These are phyloP conservation scores for Mortierella sp. DNA, from an alignment of 371 early-diverging fungal genomes.

Conservation along the genomic window DNA sequence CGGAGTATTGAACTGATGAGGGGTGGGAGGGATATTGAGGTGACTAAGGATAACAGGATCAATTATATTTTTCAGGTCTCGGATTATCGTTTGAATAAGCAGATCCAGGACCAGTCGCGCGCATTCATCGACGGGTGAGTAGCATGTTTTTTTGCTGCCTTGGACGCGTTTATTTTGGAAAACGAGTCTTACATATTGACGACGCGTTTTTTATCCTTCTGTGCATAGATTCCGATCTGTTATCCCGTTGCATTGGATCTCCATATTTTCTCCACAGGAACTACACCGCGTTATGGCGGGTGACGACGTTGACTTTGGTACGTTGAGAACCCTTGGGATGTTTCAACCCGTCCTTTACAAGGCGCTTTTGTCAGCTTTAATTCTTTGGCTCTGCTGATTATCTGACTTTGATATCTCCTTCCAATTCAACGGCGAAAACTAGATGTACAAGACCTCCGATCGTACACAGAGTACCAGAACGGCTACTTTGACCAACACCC, in stretches of 20 bases:
- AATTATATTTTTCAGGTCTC: conserved; percentile 86
- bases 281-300: conserved; percentile 90
- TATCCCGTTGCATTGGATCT: conserved; percentile 75
- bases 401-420: conserved; percentile 33
- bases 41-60: conserved; percentile 86
- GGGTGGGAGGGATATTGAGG: conserved; percentile 75
- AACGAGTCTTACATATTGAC: background rate
- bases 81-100: conserved; percentile 82
- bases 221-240: conserved; percentile 67
- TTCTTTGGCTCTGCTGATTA: conserved; percentile 28
- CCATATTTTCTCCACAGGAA: conserved; percentile 85
- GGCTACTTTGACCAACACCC: conserved; percentile 84
- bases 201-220: background rate
- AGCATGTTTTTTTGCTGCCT: no score
- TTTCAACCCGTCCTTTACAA: background rate
- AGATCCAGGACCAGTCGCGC: conserved; percentile 83
- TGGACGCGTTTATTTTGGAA: conserved; percentile 45
- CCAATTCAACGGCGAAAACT: conserved; percentile 20
- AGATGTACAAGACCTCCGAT: conserved; percentile 83
- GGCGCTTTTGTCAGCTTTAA: background rate
- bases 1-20: conserved; percentile 66
- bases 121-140: conserved; percentile 84
- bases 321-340: background rate
- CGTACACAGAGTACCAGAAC: conserved; percentile 88
- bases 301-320: conserved; percentile 77